Base-by-base conservation (phyloP, 2,329 filamentous ascomycete species). In the Ascochyta fabae region DNA sequence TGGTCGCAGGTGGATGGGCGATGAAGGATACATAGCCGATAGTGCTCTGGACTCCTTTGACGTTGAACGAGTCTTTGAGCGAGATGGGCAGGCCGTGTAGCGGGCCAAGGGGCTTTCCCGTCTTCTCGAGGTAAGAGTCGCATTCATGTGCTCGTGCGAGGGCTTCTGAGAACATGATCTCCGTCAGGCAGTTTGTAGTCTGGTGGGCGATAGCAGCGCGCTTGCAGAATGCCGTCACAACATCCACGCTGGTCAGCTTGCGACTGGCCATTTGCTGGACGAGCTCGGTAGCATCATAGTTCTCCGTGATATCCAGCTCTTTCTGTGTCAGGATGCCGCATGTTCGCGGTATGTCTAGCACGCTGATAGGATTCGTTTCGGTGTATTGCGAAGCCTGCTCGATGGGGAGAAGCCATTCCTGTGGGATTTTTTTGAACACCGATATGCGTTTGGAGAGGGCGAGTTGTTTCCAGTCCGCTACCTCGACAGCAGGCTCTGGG, bases 201-300 rank as follows among this genome's bases (percentile, higher is more conserved):
- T 88, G 86, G 51, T 88, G 85, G 1, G 86, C 85, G 39, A 83
- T 77, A 0, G 80, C 78, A 1, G 80, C 80, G 6, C 81, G 74
- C 62, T 83, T 83, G 59, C 79, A 81, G 61, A 83, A 88, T 0
- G 84, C 85, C 13, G 69, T 74, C 1, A 78, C 75, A 1, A 86
- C 83, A 15, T 83, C 78, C 10, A 68, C 58, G 33, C 68, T 72
- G 23, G 35, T 74, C 0, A 69, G 45, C 3, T 68, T 44, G 1
- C 68, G 59, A 1, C 42, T 56, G 2, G 36, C 36, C 63, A 77
- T 70, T 47, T 66, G 42, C 3, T 61, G 48, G 2, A 76, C 56
- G 12, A 77, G 48, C 0, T 56, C 65, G 0, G 70, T 73, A 3
- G 75, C 75, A 62, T 75, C 70, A 50, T 75, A 64, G 8, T 65